Percentiles rank a stretch among this genome's conserved stretches.
Conservation (phyloP, 1,284 basidiomycete genomes). For the Heterobasidion annosum region DNA sequence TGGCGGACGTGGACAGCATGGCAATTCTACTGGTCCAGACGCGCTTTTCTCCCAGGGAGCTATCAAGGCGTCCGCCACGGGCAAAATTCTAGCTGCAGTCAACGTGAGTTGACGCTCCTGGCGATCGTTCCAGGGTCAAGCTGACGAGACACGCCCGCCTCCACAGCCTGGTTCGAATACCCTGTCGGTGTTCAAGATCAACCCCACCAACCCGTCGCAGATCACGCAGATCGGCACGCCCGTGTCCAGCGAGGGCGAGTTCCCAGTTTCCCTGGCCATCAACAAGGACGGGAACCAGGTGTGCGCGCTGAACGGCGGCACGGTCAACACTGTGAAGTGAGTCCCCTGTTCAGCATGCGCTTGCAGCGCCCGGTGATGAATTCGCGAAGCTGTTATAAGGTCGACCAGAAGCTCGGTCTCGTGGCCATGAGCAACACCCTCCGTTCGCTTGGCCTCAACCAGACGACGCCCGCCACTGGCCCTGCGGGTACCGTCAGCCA, state of each 20-base stretch:
- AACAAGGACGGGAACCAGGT: conserved; percentile 27
- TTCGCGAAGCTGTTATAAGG: conserved; percentile 30
- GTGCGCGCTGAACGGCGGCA: conserved; percentile 38
- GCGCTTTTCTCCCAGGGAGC: conserved; percentile 37
- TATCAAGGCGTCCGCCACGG: conserved; percentile 30
- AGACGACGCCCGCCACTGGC: conserved; percentile 29
- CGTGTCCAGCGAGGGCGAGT: conserved; percentile 34
- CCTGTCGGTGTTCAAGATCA: conserved; percentile 33
- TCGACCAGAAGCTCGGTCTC: conserved; percentile 31
- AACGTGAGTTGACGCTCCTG: conserved; percentile 25
- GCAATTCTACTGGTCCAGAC: conserved; percentile 28
- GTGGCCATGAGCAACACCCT: conserved; percentile 27
- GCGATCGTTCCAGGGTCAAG: neutral
- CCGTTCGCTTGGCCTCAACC: conserved; percentile 32
- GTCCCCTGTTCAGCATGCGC: conserved; percentile 1
- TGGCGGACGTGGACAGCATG: conserved; percentile 32
- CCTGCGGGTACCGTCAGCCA: conserved; percentile 33
- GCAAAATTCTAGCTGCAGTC: conserved; percentile 32
- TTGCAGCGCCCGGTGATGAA: neutral
- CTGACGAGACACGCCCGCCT: neutral
- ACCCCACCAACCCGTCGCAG: conserved; percentile 29
- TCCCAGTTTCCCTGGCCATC: conserved; percentile 37
- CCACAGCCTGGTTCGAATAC: conserved; percentile 37
- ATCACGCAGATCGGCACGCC: conserved; percentile 31
- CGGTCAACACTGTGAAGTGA: conserved; percentile 37